phyloP scores from a whole-genome alignment of 257 asterid genomes.

The Echium plantagineum region DNA sequence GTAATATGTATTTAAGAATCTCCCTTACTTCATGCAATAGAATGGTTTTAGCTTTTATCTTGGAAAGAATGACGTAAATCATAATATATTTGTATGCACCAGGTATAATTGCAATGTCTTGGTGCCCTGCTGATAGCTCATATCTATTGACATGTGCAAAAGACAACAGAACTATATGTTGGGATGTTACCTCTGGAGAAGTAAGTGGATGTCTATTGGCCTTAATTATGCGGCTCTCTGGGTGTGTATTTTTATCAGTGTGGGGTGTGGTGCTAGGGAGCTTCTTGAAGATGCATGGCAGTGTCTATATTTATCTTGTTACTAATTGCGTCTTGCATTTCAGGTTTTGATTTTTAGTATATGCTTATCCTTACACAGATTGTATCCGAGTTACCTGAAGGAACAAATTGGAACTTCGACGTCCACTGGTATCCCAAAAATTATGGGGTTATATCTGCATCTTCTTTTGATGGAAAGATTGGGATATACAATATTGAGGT shows the following conservation, averaged over 20 bases:
- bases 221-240: background rate
- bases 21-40: no score
- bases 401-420: constrained; percentile 96
- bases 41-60: background rate
- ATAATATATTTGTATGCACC: constrained; percentile 13
- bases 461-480: constrained; percentile 97
- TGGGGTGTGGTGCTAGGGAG: background rate
- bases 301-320: background rate
- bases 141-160: constrained; percentile 95
- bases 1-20: no score
- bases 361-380: constrained; percentile 37
- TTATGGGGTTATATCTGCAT: constrained; percentile 91
- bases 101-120: constrained; percentile 97
- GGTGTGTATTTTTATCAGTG: background rate
- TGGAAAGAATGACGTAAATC: background rate
- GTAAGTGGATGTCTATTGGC: constrained; percentile 19
- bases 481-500: constrained; percentile 94
- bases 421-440: constrained; percentile 86
- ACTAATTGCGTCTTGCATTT: no score
- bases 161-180: constrained; percentile 96
- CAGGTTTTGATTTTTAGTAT: no score
- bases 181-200: constrained; percentile 88
- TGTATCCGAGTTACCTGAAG: constrained; percentile 91
- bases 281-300: background rate
- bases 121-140: constrained; percentile 95